Base-by-base conservation (phyloP, 306 rosid genomes). In the Fagus sylvatica region DNA sequence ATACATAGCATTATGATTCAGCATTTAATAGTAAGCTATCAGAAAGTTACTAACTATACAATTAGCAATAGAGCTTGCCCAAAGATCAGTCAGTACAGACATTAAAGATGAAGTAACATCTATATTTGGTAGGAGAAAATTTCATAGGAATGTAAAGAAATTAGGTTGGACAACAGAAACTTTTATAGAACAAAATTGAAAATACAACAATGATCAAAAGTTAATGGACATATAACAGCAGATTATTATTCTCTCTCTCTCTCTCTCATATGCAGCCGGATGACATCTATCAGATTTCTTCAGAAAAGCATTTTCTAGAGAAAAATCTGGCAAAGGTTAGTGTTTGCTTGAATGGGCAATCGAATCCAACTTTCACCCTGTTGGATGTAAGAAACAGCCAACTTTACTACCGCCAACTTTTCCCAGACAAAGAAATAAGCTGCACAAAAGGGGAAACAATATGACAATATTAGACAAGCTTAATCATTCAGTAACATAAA, bases 401-500 rank as follows among this genome's bases (percentile, higher is more conserved):
- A 73, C 75, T 46, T 80, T 74, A 10, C 76, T 75, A 60, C 81
- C 68, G 65, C 82, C 86, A 83, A 60, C 80, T 57, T 80, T 79
- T 86, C 28, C 89, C 85, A 51, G 90, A 86, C 80, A 88, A 81
- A 53, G 94, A 88, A 74, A 91, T 73, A 19, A 88, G 91, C 97
- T 89, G 90, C 90, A 67, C 53, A 84, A 73, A 37, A 37, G 10
- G 49, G 16, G 28, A 76, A 54, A 67, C 42, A 51, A 64, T 49
- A 42, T 49, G 19, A 72, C 40, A 78, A 39, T 19, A 72, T 73
- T 49, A 74, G 71, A 39, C 51, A 75, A 61, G 60, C 41, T 67
- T 57, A 74, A 42, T 64, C 70, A 67, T 6, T 34, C 37, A 10
- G 3, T 7, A 34, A 53, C 49, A 57, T 65, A 40, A n/a, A 66